Evolutionary conservation across 805 yeast species (phyloP).

Genomic region (Cyberlindnera euphorbiae): DNA sequence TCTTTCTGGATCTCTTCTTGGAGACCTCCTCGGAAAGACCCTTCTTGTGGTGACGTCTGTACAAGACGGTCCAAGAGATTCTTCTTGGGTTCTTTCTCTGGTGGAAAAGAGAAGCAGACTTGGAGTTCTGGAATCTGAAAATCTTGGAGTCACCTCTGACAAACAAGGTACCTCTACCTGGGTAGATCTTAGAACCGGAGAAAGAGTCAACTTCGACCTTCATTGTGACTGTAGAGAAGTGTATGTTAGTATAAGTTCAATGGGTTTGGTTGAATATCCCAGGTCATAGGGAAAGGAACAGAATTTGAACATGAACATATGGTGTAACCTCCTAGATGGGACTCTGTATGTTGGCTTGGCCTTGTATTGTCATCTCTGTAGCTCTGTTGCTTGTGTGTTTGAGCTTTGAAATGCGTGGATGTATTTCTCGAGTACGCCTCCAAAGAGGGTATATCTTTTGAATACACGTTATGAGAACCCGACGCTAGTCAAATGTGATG

Average conservation of each 20-base stretch:
- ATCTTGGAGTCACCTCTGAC: slow-evolving; percentile 99
- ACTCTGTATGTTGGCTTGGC: too few species aligned
- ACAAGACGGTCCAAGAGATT: slow-evolving; percentile 98
- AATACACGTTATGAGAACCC: too few species aligned
- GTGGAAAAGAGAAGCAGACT: slow-evolving; percentile 95
- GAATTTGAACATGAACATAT: too few species aligned
- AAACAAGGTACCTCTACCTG: slow-evolving; percentile 99
- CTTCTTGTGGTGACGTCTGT: slow-evolving; percentile 99
- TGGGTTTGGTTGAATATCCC: too few species aligned
- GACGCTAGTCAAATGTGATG: too few species aligned
- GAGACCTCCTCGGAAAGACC: slow-evolving; percentile 98
- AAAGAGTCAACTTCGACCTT: slow-evolving; percentile 99
- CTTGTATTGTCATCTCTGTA: too few species aligned
- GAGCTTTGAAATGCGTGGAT: too few species aligned
- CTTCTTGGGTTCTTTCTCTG: slow-evolving; percentile 99
- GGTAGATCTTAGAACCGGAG: slow-evolving; percentile 99
- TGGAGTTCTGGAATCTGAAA: slow-evolving; percentile 98
- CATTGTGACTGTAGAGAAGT: slow-evolving; percentile 50
- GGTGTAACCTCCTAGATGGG: too few species aligned
- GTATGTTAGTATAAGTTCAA: slow-evolving; percentile 18
- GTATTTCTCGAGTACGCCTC: too few species aligned
- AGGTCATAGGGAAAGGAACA: too few species aligned
- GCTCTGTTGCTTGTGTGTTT: too few species aligned
- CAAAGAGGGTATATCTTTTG: too few species aligned
- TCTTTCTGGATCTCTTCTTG: slow-evolving; percentile 95